These are phyloP conservation scores for Cynanchum wilfordii DNA, from an alignment of 257 asterid genomes.

Conservation along the genomic window DNA sequence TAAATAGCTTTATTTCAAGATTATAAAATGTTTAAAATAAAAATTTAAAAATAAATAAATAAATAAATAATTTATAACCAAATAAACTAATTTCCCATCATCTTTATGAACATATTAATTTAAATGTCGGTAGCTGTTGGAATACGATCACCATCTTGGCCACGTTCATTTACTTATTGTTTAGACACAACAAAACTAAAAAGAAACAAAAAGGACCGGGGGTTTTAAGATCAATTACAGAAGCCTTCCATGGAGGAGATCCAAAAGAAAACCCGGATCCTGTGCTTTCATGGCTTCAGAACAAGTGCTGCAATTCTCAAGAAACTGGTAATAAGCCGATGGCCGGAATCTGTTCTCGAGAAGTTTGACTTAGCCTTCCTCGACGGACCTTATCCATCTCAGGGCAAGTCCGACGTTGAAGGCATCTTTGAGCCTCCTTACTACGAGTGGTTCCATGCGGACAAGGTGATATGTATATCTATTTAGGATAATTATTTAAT, in stretches of 20 bases:
- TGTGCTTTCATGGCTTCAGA: constrained; percentile 42
- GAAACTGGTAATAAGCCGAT: constrained; percentile 18
- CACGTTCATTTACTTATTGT: neutral
- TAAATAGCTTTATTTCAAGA: no score
- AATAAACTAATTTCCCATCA: no score
- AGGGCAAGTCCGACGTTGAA: constrained; percentile 29
- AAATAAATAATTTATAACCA: no score
- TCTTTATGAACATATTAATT: no score
- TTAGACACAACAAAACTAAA: neutral
- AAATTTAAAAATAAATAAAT: no score
- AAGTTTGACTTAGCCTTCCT: constrained; percentile 27
- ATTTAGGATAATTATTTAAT: no score
- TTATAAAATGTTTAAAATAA: no score
- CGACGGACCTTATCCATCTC: constrained; percentile 34
- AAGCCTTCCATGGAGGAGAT: neutral
- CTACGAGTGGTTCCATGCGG: constrained; percentile 37
- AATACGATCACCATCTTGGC: neutral
- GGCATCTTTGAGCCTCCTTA: constrained; percentile 35
- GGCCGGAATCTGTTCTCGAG: constrained; percentile 28
- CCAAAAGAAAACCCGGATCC: constrained; percentile 23
- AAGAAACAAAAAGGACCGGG: neutral
- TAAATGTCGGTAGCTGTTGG: neutral
- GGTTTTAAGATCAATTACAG: neutral
- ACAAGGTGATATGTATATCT: constrained; percentile 25
- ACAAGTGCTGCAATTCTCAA: constrained; percentile 30